These are phyloP conservation scores for Globisporangium cylindrosporum DNA, from an alignment of 352 stramenopile genomes.

Conservation along the genomic window DNA sequence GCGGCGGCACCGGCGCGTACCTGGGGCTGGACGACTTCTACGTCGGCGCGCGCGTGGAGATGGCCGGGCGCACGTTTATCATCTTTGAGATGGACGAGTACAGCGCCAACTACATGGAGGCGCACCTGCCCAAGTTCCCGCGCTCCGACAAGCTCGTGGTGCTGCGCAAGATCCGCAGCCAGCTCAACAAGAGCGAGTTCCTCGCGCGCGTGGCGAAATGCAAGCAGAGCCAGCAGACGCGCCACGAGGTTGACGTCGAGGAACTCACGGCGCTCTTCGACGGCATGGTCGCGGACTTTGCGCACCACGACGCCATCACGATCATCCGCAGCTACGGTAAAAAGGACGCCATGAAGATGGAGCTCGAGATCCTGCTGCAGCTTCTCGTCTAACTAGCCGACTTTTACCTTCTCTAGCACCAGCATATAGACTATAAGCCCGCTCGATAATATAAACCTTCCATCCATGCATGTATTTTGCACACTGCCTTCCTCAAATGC, in stretches of 20 bases:
- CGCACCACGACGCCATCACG: slow-evolving; percentile 63
- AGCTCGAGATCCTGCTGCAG: slow-evolving; percentile 42
- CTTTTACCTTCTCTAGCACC: background rate
- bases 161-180: slow-evolving; percentile 50
- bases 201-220: slow-evolving; percentile 26
- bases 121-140: slow-evolving; percentile 52
- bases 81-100: slow-evolving; percentile 87
- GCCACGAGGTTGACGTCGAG: slow-evolving; percentile 38
- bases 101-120: slow-evolving; percentile 82
- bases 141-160: slow-evolving; percentile 63
- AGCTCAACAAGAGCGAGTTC: slow-evolving; percentile 33
- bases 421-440: background rate
- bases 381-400: slow-evolving; percentile 32
- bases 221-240: slow-evolving; percentile 28
- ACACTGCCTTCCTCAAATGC: background rate
- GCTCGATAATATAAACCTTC: background rate
- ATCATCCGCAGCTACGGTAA: slow-evolving; percentile 68
- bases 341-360: slow-evolving; percentile 58
- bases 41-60: slow-evolving; percentile 59
- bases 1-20: slow-evolving; percentile 39
- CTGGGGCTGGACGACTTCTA: slow-evolving; percentile 72
- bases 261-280: slow-evolving; percentile 50
- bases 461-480: background rate
- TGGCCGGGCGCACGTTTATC: slow-evolving; percentile 63
- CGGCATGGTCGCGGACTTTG: slow-evolving; percentile 40